Evolutionary conservation across 495 filamentous ascomycete species (phyloP).

Genomic region (Xylaria venustula): DNA sequence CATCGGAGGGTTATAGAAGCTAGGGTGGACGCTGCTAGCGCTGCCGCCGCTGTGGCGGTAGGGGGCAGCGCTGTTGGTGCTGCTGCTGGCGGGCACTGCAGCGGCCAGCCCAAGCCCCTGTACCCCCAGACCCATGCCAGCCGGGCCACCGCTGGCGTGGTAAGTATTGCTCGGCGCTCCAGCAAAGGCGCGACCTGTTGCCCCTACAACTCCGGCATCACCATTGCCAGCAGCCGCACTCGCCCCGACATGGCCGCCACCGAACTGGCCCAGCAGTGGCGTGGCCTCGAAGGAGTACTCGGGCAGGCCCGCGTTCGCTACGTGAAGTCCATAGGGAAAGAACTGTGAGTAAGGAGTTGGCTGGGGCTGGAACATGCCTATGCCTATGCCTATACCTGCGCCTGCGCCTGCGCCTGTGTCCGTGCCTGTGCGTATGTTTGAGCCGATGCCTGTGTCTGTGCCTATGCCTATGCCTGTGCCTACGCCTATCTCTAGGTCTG

Average conservation of each 20-base stretch:
- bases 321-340: conserved; percentile 10
- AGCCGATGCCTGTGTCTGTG: neutral
- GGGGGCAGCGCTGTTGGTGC: conserved; percentile 41
- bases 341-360: conserved; percentile 45
- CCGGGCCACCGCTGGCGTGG: conserved; percentile 48
- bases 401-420: conserved; percentile 17
- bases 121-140: conserved; percentile 54
- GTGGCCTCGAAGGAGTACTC: conserved; percentile 46
- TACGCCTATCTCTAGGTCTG: conserved; percentile 38
- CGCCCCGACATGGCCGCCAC: conserved; percentile 23
- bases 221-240: neutral
- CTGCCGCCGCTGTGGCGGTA: conserved; percentile 22
- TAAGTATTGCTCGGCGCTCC: neutral
- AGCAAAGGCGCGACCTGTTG: conserved; percentile 23
- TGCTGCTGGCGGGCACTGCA: conserved; percentile 47
- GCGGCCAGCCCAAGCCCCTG: conserved; percentile 23
- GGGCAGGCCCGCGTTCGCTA: conserved; percentile 36
- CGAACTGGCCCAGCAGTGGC: conserved; percentile 37
- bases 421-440: conserved; percentile 37
- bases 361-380: conserved; percentile 57
- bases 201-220: conserved; percentile 12
- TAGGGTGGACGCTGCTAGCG: conserved; percentile 23
- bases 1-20: conserved; percentile 34
- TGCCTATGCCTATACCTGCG: conserved; percentile 22
- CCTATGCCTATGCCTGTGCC: conserved; percentile 2